Evolutionary conservation across 2,329 filamentous ascomycete genomes (phyloP).

Genomic region (Colletotrichum caudatum): DNA sequence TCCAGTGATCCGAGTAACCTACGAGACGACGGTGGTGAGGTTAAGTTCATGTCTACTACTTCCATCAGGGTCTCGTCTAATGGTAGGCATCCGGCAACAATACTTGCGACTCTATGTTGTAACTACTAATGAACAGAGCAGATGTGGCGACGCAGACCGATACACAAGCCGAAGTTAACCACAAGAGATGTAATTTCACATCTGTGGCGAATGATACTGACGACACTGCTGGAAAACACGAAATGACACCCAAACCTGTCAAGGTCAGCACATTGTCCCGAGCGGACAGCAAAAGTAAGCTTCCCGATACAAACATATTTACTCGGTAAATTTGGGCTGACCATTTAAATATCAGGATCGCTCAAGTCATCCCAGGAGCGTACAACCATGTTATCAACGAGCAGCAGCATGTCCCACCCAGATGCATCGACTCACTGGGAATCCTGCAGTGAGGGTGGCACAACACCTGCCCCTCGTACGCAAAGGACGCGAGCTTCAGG

Average conservation of each 20-base stretch:
- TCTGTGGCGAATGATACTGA: neutral
- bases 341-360: no score
- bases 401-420: neutral
- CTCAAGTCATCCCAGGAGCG: neutral
- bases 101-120: neutral
- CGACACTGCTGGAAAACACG: neutral
- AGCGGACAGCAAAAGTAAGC: neutral
- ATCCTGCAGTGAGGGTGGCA: slow-evolving; percentile 12
- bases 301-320: neutral
- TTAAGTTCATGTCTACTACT: neutral
- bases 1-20: neutral
- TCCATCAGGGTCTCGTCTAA: no score
- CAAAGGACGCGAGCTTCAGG: neutral
- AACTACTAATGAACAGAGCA: neutral
- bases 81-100: neutral
- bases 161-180: neutral
- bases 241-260: neutral
- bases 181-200: neutral
- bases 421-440: slow-evolving; percentile 3
- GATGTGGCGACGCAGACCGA: neutral
- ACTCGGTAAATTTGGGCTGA: neutral
- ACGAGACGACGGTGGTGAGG: neutral
- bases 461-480: neutral
- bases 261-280: neutral
- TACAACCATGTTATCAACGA: neutral